These are phyloP conservation scores for Malassezia japonica DNA, from an alignment of 1,284 basidiomycete genomes.

Conservation along the genomic window DNA sequence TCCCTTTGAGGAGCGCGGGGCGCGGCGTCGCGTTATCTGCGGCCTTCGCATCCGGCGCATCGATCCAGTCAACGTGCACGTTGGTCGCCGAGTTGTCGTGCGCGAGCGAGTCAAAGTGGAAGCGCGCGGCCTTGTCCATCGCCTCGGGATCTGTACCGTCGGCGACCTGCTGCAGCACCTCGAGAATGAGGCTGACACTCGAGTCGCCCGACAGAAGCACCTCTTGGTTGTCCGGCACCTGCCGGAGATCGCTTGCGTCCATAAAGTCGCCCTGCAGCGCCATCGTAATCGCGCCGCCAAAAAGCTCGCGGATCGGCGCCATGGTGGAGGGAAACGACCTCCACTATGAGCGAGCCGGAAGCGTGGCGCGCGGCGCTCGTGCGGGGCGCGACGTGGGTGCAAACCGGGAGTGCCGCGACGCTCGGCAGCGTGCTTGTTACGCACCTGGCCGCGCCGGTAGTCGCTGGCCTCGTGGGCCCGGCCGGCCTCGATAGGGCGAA, in stretches of 20 bases:
- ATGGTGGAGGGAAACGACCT: not conserved
- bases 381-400: conserved; percentile 1
- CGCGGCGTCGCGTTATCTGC: conserved; percentile 19
- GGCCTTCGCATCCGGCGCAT: conserved; percentile 4
- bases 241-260: conserved; percentile 65
- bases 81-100: conserved; percentile 74
- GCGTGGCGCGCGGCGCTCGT: not conserved
- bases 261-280: conserved; percentile 1
- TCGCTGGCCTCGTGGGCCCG: conserved; percentile 14
- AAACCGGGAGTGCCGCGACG: conserved; percentile 8
- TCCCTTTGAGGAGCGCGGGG: conserved; percentile 26
- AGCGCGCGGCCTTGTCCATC: conserved; percentile 53
- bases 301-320: conserved; percentile 1
- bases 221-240: conserved; percentile 95
- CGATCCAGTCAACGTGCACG: conserved; percentile 53
- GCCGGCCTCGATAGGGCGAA: conserved; percentile 4
- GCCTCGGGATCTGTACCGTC: conserved; percentile 54
- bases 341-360: not conserved
- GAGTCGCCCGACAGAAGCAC: conserved; percentile 69
- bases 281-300: conserved; percentile 13
- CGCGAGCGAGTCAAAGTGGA: conserved; percentile 81
- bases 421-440: conserved; percentile 13
- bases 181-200: conserved; percentile 69
- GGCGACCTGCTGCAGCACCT: conserved; percentile 69
- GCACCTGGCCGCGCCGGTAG: conserved; percentile 24